Conservation (phyloP, 306 rosid genomes). For the Cucurbita argyrosperma region DNA sequence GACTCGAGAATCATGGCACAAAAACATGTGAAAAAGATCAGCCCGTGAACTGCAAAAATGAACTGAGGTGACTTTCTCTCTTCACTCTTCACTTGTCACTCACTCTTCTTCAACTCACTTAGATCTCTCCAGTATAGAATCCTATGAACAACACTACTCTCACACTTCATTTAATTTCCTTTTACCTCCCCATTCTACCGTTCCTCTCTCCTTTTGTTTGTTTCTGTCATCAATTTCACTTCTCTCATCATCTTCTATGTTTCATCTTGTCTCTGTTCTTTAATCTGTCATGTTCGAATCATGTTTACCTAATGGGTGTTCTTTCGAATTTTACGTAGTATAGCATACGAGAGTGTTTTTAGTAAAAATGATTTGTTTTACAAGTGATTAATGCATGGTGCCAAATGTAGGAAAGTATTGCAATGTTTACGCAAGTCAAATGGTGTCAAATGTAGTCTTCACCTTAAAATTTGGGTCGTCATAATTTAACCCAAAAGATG, state of each 20-base stretch:
- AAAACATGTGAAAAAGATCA: constrained; percentile 71
- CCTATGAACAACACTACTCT: not conserved
- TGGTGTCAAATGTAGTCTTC: not conserved
- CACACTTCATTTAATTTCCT: not conserved
- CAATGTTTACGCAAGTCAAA: not conserved
- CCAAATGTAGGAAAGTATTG: not conserved
- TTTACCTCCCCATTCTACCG: not conserved
- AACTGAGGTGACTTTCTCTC: constrained; percentile 53
- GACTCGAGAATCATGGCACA: constrained; percentile 60
- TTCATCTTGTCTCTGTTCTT: not conserved
- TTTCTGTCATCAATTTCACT: not conserved
- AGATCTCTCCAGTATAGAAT: not conserved
- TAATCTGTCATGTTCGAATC: not conserved
- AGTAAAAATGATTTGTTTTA: too few species aligned
- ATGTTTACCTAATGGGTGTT: not conserved
- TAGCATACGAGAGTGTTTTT: too few species aligned
- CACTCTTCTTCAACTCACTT: not conserved
- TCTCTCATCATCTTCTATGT: not conserved
- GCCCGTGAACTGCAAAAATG: constrained; percentile 54
- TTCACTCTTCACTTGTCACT: not conserved
- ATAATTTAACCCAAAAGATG: not conserved
- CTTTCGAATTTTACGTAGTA: too few species aligned
- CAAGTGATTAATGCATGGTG: not conserved
- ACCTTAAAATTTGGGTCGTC: not conserved
- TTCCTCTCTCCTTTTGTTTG: not conserved